A percentile compares a stretch with the other conserved stretches of the same genome.
These are phyloP conservation scores for Agastache rugosa DNA, from an alignment of 257 asterid species.

Conservation along the genomic window DNA sequence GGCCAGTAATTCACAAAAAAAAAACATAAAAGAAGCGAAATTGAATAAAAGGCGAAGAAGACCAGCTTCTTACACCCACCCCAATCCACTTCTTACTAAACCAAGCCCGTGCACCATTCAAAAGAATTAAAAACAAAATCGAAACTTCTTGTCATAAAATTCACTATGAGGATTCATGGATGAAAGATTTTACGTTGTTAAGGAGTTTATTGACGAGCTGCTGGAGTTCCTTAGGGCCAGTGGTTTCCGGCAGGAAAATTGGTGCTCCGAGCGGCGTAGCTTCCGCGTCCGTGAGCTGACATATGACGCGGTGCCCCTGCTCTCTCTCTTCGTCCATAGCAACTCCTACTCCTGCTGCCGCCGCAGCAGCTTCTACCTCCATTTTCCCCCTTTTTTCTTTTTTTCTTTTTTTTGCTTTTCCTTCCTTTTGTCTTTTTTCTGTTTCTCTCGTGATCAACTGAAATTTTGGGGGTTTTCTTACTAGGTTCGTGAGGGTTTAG, in stretches of 20 bases:
- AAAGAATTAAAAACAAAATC: background rate
- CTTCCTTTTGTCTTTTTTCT: background rate
- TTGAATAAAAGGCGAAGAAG: background rate
- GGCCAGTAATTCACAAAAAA: background rate
- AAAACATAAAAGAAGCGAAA: background rate
- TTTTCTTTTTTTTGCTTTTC: background rate
- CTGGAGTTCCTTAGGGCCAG: constrained; percentile 86
- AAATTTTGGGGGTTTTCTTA: background rate
- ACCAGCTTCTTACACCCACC: background rate
- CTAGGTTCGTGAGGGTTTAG: constrained; percentile 23
- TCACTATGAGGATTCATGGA: background rate
- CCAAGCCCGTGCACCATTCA: background rate
- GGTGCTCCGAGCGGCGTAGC: constrained; percentile 71
- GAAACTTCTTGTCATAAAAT: background rate
- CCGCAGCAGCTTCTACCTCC: constrained; percentile 46
- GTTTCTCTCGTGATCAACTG: background rate
- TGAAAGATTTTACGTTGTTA: constrained; percentile 55
- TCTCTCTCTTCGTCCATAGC: constrained; percentile 54
- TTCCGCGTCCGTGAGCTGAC: constrained; percentile 73
- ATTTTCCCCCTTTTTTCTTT: too few species aligned
- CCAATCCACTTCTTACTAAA: background rate
- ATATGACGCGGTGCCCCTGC: constrained; percentile 63
- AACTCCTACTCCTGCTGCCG: background rate
- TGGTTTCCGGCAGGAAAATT: constrained; percentile 72
- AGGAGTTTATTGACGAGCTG: constrained; percentile 81